Evolutionary conservation across 1,284 basidiomycete species (phyloP).

Genomic region (Rhodotorula sp.): DNA sequence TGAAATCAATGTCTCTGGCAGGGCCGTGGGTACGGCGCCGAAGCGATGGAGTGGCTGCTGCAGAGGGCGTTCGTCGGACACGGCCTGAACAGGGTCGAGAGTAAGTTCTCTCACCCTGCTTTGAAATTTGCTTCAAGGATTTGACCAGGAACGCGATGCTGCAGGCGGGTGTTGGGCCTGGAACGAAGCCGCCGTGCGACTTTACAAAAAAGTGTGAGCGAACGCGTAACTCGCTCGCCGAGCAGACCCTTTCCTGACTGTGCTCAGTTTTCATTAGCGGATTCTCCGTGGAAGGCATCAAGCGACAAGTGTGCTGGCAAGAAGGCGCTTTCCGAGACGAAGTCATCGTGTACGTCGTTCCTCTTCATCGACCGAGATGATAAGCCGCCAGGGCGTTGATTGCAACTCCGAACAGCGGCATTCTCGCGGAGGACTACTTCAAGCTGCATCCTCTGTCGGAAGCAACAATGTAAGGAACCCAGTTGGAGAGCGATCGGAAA

Average conservation of each 20-base stretch:
- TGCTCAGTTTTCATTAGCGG: not conserved
- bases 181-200: constrained; percentile 15
- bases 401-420: not conserved
- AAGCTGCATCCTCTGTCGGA: not conserved
- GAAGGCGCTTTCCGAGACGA: constrained; percentile 20
- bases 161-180: constrained; percentile 13
- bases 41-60: constrained; percentile 16
- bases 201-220: constrained; percentile 14
- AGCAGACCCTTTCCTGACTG: too few relatives aligned
- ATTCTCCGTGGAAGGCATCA: constrained; percentile 11
- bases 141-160: too few relatives aligned
- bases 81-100: constrained; percentile 16
- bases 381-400: too few relatives aligned
- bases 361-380: too few relatives aligned
- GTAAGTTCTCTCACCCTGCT: not conserved
- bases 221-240: too few relatives aligned
- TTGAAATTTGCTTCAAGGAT: not conserved
- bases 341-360: not conserved
- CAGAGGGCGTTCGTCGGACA: constrained; percentile 9
- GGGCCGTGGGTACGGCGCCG: constrained; percentile 18
- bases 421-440: not conserved
- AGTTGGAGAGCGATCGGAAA: too few relatives aligned
- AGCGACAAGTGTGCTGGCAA: constrained; percentile 4
- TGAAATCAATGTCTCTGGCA: not conserved
- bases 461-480: not conserved